Conservation (phyloP, 2,329 filamentous ascomycete genomes). For the Fusarium napiforme region DNA sequence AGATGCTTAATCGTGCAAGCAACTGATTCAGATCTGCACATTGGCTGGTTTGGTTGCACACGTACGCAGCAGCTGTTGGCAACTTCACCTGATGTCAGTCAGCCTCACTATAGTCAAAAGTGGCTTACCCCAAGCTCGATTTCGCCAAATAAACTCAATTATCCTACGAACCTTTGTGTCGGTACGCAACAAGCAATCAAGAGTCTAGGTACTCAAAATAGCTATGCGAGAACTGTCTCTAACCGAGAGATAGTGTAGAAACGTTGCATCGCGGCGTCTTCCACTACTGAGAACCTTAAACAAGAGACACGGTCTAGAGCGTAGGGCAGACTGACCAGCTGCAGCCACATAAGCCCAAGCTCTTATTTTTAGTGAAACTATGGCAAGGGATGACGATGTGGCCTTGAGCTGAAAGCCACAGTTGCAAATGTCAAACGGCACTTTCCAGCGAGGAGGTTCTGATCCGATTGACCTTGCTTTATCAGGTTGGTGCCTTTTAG, state of each 20-base stretch:
- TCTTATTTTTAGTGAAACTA: conserved; percentile 21
- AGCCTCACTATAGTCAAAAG: neutral
- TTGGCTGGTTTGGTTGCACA: neutral
- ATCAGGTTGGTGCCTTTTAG: neutral
- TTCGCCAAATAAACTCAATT: neutral
- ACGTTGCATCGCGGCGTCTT: conserved; percentile 26
- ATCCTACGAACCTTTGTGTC: neutral
- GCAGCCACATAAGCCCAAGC: conserved; percentile 19
- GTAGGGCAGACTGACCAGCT: neutral
- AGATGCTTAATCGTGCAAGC: conserved; percentile 11
- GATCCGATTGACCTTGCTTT: neutral
- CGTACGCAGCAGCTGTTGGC: neutral
- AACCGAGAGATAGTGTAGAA: conserved; percentile 14
- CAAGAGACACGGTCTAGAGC: conserved; percentile 7
- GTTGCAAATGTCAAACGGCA: conserved; percentile 1
- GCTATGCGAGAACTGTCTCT: conserved; percentile 5
- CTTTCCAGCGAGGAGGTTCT: conserved; percentile 9
- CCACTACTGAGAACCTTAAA: conserved; percentile 12
- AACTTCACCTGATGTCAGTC: neutral
- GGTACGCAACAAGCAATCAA: neutral
- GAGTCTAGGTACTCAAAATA: conserved; percentile 2
- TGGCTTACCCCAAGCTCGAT: neutral
- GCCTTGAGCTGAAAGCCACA: conserved; percentile 14
- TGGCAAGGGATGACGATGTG: conserved; percentile 12
- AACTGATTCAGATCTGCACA: neutral